Conservation (phyloP, 2,329 filamentous ascomycete genomes). For the Alternaria brassicicola region DNA sequence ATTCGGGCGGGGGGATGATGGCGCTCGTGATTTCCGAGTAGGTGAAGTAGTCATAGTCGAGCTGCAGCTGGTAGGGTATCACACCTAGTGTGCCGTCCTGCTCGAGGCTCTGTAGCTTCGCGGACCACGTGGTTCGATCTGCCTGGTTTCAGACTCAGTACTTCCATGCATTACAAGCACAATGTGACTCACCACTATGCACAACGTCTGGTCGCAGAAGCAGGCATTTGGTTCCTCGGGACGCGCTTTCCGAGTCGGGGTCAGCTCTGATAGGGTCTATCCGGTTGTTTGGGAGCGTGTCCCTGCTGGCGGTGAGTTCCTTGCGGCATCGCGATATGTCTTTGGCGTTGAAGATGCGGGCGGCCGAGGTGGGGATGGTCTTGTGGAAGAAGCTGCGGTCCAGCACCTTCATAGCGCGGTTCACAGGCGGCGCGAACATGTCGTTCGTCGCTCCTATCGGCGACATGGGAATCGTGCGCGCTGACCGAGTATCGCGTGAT, state of each 20-base stretch:
- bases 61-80: slow-evolving; percentile 73
- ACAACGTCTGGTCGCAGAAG: slow-evolving; percentile 53
- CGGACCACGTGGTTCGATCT: slow-evolving; percentile 78
- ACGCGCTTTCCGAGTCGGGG: slow-evolving; percentile 64
- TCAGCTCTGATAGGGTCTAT: slow-evolving; percentile 65
- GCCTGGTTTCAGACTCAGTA: slow-evolving; percentile 50
- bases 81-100: slow-evolving; percentile 71
- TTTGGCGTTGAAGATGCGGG: slow-evolving; percentile 74
- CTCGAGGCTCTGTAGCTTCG: slow-evolving; percentile 70
- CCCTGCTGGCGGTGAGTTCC: slow-evolving; percentile 67
- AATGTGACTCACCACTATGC: slow-evolving; percentile 42
- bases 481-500: neutral
- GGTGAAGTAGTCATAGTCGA: slow-evolving; percentile 86
- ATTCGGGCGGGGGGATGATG: slow-evolving; percentile 72
- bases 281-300: slow-evolving; percentile 69
- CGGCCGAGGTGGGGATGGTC: slow-evolving; percentile 76
- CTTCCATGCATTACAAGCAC: slow-evolving; percentile 16
- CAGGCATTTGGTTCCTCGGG: slow-evolving; percentile 53
- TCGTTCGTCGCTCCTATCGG: slow-evolving; percentile 38
- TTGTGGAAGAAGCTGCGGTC: slow-evolving; percentile 84
- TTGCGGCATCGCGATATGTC: slow-evolving; percentile 76
- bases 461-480: slow-evolving; percentile 35
- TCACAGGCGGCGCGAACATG: slow-evolving; percentile 80
- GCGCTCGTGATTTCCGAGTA: slow-evolving; percentile 84
- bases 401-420: slow-evolving; percentile 78